phyloP scores from a whole-genome alignment of 2,329 filamentous ascomycete genomes.

The Colletotrichum sp. region DNA sequence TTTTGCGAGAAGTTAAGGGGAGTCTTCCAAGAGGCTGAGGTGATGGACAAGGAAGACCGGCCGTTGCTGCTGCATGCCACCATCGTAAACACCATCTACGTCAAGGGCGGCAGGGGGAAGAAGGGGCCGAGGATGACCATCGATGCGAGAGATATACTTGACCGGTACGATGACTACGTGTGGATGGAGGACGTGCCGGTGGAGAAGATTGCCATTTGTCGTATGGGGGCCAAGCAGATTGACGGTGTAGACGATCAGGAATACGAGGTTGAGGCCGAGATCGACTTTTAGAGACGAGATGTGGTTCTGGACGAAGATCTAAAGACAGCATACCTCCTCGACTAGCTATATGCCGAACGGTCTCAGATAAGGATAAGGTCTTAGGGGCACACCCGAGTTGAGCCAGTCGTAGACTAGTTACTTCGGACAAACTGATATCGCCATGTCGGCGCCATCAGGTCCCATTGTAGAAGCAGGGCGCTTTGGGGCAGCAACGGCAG shows the following conservation, averaged over 20 bases:
- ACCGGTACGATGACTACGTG: constrained; percentile 65
- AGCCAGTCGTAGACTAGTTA: background rate
- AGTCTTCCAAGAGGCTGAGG: constrained; percentile 58
- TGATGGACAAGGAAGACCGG: constrained; percentile 64
- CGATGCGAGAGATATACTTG: constrained; percentile 62
- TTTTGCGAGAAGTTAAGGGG: constrained; percentile 64
- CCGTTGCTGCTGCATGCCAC: constrained; percentile 83
- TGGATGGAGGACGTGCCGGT: constrained; percentile 75
- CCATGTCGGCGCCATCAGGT: background rate
- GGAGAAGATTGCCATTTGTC: constrained; percentile 79
- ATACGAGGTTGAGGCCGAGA: constrained; percentile 60
- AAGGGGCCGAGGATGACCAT: constrained; percentile 48
- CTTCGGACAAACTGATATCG: background rate
- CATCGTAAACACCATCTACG: constrained; percentile 84
- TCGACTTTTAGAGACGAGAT: constrained; percentile 37
- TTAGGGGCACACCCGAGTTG: background rate
- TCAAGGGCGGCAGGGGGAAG: constrained; percentile 44
- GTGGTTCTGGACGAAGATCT: background rate
- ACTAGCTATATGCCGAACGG: background rate
- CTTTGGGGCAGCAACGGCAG: background rate
- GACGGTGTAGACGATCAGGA: constrained; percentile 57
- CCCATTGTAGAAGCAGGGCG: background rate
- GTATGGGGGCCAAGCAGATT: constrained; percentile 81
- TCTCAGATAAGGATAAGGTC: background rate
- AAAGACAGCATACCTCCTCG: background rate